Percentiles rank a stretch among this genome's conserved stretches.
Conservation (phyloP, 306 rosid genomes). For the Glycyrrhiza uralensis region DNA sequence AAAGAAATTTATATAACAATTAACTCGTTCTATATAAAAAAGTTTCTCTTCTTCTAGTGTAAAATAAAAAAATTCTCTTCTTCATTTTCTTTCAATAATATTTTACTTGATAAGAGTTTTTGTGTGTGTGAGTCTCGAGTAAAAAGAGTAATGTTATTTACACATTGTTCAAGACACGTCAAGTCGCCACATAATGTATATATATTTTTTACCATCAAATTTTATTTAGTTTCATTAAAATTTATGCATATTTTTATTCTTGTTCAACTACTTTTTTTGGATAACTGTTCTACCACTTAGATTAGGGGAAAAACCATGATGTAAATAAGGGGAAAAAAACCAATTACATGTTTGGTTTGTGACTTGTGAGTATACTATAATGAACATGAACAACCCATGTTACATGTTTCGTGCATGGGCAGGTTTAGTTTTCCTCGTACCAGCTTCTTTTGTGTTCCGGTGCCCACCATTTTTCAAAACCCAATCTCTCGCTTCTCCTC, state of each 20-base stretch:
- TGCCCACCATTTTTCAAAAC: constrained; percentile 15
- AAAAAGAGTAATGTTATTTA: neutral
- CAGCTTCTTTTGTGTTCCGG: constrained; percentile 22
- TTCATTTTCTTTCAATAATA: too few species aligned
- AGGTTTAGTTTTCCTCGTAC: constrained; percentile 31
- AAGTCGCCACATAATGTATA: neutral
- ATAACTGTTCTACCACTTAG: too few species aligned
- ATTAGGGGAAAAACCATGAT: neutral
- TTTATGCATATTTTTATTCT: neutral
- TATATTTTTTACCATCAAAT: neutral
- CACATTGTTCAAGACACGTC: neutral
- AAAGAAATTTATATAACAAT: too few species aligned
- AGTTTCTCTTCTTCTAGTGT: too few species aligned
- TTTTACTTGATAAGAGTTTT: too few species aligned
- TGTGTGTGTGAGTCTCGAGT: too few species aligned
- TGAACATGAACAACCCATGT: neutral
- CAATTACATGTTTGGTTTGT: neutral
- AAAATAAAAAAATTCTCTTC: too few species aligned
- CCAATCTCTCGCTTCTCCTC: constrained; percentile 36
- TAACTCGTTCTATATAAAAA: too few species aligned
- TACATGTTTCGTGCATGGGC: constrained; percentile 47
- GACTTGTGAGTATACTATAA: too few species aligned
- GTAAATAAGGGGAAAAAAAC: too few species aligned
- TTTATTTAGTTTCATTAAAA: neutral
- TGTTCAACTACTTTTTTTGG: neutral